Percentiles rank a stretch among this genome's conserved stretches.
These are phyloP conservation scores for Trypanosomatidae sp. DNA, from an alignment of 208 protist species.

Conservation along the genomic window DNA sequence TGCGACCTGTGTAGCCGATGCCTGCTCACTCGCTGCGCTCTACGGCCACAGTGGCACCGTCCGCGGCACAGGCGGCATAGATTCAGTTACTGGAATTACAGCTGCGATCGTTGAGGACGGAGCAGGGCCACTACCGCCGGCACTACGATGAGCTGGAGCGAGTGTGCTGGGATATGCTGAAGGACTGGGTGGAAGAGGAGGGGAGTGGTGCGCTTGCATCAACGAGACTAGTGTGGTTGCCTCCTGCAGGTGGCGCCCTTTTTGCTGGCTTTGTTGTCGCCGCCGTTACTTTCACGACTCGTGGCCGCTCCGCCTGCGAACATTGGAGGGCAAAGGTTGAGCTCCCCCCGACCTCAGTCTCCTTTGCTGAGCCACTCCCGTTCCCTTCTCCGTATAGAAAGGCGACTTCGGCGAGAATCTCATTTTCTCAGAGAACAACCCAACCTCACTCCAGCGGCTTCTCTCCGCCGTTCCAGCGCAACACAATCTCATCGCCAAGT, in stretches of 20 bases:
- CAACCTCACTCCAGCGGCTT: background rate
- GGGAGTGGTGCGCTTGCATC: background rate
- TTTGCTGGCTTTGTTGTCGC: background rate
- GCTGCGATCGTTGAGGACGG: background rate
- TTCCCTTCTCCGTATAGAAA: background rate
- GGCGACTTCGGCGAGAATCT: background rate
- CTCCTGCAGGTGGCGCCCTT: background rate
- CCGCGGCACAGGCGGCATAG: background rate
- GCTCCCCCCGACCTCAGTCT: background rate
- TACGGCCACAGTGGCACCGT: background rate
- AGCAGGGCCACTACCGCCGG: conserved; percentile 4
- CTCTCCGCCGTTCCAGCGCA: background rate
- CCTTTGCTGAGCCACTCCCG: background rate
- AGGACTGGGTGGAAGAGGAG: background rate
- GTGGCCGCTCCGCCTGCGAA: background rate
- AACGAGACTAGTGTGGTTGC: background rate
- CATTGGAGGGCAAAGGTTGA: background rate
- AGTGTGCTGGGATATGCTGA: conserved; percentile 21
- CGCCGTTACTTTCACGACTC: background rate
- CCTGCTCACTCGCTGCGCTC: background rate
- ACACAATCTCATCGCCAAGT: background rate
- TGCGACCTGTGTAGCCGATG: background rate
- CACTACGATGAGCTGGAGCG: conserved; percentile 18
- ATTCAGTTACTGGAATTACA: conserved; percentile 7
- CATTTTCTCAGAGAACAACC: background rate